Evolutionary conservation across 768 basidiomycete species (phyloP), one percentile per base, ranked within the genome.

Genomic region (Leucocoprinus birnbaumii): DNA sequence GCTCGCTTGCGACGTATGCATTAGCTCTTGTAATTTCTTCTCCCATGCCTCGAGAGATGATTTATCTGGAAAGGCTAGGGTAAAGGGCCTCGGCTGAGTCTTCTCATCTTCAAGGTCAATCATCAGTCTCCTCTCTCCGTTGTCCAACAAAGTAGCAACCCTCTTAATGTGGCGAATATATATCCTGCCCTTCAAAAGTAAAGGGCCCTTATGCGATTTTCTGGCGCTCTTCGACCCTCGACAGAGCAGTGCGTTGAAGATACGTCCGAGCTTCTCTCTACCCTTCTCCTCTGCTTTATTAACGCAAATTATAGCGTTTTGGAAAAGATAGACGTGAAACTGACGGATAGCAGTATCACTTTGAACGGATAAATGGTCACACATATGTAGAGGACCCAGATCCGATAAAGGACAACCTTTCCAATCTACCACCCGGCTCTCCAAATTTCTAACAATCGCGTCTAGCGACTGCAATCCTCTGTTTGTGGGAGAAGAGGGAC

Each of bases 61-160:
- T 26, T 90, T 84, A 52, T 98, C 92, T 65, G 87, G 89, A 80
- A 97, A 99, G 63, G 94, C 88, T 45, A 99, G 80, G 69, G 98
- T 96, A 73, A 99, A 98, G 48, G 89, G 91, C n/a, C n/a, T n/a
- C n/a, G n/a, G n/a, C n/a, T n/a, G n/a, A 58, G 97, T 95, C 53
- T 97, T 75, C 65, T 96, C 93, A 66, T 98, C 96, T 72, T 94
- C 92, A 94, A 99, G 98, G 63, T 93, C 89, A 64, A 99, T 96
- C 3, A 96, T 97, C 58, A 98, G 78, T 66, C 92, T 95, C 74
- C 97, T 80, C 68, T 96, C 95, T 31, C 86, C 86, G 18, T 80
- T 80, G 8, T 83, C 77, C 2, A 87, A 87, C 31, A 86, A 86
- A 56, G 94, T 89, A 25, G 86, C 86, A 51, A 99, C 89, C 51